Percentiles rank a stretch among this genome's conserved stretches.
Conservation (phyloP, 306 rosid genomes). For the Citrullus colocynthis region DNA sequence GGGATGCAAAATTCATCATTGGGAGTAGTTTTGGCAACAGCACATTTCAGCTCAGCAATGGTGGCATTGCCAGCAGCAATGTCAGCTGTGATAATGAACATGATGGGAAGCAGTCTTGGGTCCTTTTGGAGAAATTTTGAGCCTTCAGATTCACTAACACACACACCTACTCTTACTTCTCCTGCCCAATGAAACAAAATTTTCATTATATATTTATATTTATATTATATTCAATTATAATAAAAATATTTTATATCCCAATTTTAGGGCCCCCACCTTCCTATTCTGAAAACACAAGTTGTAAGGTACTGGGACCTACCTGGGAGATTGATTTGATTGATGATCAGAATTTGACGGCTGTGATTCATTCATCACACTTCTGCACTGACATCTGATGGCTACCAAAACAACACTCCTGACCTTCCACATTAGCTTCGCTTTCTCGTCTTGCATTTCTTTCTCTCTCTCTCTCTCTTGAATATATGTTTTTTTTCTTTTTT, state of each 20-base stretch:
- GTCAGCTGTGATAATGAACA: conserved; percentile 35
- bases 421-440: not conserved
- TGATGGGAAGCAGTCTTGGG: conserved; percentile 30
- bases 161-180: too few relatives aligned
- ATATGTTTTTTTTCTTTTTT: too few relatives aligned
- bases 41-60: conserved; percentile 28
- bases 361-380: not conserved
- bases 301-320: not conserved
- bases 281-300: too few relatives aligned
- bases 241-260: too few relatives aligned
- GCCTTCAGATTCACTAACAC: conserved; percentile 1
- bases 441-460: not conserved
- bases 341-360: not conserved
- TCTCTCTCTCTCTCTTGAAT: not conserved
- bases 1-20: conserved; percentile 36
- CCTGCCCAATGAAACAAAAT: not conserved
- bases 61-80: conserved; percentile 28
- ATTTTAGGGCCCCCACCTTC: not conserved
- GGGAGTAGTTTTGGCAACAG: conserved; percentile 29
- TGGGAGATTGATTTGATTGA: not conserved
- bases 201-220: too few relatives aligned
- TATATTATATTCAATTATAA: too few relatives aligned
- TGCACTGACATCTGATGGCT: not conserved
- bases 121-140: conserved; percentile 19
- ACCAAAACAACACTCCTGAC: not conserved